A percentile compares a stretch with the other conserved stretches of the same genome.
Conservation (phyloP, 805 yeast species). For the Tetrapisispora phaffii region DNA sequence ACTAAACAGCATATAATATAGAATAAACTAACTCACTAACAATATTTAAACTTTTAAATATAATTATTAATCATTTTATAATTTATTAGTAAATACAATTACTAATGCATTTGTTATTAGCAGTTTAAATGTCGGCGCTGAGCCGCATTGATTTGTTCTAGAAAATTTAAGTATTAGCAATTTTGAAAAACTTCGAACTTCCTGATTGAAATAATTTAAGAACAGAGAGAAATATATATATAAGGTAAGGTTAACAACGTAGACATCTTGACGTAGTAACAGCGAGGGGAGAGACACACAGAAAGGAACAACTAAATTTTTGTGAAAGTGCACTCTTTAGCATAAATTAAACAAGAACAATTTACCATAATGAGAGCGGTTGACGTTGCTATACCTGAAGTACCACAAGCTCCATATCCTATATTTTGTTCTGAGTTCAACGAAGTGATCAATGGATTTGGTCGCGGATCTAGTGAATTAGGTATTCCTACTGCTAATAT, state of each 20-base stretch:
- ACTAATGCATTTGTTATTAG: not conserved
- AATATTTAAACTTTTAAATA: no score
- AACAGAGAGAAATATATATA: no score
- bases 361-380: slow-evolving; percentile 1
- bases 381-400: slow-evolving; percentile 31
- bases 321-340: no score
- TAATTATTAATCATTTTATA: no score
- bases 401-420: slow-evolving; percentile 41
- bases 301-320: no score
- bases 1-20: no score
- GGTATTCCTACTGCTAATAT: slow-evolving; percentile 96
- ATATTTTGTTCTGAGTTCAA: slow-evolving; percentile 34
- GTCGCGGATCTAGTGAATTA: slow-evolving; percentile 86
- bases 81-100: no score
- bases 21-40: no score
- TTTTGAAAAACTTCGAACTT: not conserved
- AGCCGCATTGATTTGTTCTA: not conserved
- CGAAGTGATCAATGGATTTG: slow-evolving; percentile 71
- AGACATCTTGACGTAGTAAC: no score
- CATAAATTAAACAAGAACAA: no score
- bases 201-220: no score
- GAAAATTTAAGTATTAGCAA: not conserved
- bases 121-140: not conserved
- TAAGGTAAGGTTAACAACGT: not conserved
- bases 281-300: no score